These are phyloP conservation scores for Sarcomyxa edulis DNA, from an alignment of 768 basidiomycete genomes.

Conservation along the genomic window DNA sequence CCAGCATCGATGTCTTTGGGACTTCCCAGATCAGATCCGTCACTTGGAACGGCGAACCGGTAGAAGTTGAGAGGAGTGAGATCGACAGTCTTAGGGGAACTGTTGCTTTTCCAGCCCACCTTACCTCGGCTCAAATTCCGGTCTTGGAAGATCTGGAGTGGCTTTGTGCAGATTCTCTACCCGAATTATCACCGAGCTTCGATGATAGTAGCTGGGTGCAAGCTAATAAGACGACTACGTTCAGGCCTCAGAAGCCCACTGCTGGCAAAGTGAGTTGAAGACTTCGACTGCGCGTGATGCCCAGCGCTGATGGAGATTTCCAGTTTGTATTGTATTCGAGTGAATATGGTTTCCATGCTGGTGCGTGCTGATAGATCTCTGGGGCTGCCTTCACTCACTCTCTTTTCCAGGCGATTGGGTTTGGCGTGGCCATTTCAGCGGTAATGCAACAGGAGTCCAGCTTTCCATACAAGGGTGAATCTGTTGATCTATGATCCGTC, in stretches of 20 bases:
- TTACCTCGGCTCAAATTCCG: slow-evolving; percentile 27
- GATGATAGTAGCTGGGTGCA: slow-evolving; percentile 53
- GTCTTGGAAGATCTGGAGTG: slow-evolving; percentile 37
- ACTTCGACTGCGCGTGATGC: neutral
- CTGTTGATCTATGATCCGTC: neutral
- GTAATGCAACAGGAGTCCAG: slow-evolving; percentile 32
- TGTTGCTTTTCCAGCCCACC: slow-evolving; percentile 27
- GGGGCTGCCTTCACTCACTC: slow-evolving; percentile 17
- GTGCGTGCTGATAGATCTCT: neutral
- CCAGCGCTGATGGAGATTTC: too few relatives aligned
- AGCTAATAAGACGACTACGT: slow-evolving; percentile 56
- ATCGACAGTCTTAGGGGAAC: slow-evolving; percentile 28
- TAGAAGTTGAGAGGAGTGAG: slow-evolving; percentile 24
- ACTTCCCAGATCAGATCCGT: slow-evolving; percentile 35
- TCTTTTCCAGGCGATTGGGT: slow-evolving; percentile 34
- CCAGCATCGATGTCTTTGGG: slow-evolving; percentile 49
- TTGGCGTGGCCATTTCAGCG: slow-evolving; percentile 41
- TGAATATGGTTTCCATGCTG: slow-evolving; percentile 16
- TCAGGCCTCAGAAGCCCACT: slow-evolving; percentile 48
- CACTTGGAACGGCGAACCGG: slow-evolving; percentile 53
- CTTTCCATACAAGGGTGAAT: slow-evolving; percentile 34
- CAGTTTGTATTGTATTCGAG: slow-evolving; percentile 25
- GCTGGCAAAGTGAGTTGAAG: slow-evolving; percentile 46
- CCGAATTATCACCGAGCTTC: slow-evolving; percentile 48
- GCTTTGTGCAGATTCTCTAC: slow-evolving; percentile 58